Percentiles rank a stretch among this genome's conserved stretches.
phyloP scores from a whole-genome alignment of 169 alveolate species.

The Plasmodium gaboni region DNA sequence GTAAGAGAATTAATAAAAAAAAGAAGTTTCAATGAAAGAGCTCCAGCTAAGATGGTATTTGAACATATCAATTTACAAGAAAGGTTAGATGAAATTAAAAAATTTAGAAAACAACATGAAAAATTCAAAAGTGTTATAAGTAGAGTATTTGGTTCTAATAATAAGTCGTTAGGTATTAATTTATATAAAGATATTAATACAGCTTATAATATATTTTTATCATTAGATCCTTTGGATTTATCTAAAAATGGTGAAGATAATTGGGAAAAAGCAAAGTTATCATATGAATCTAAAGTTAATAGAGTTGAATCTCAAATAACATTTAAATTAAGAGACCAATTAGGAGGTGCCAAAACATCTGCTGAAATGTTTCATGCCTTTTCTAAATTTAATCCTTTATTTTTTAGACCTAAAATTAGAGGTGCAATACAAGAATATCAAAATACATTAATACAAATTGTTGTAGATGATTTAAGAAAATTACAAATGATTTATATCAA shows the following conservation, averaged over 20 bases:
- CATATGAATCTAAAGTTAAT: slow-evolving; percentile 94
- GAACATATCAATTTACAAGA: slow-evolving; percentile 90
- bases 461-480: slow-evolving; percentile 92
- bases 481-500: slow-evolving; percentile 92
- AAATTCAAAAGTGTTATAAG: slow-evolving; percentile 92
- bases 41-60: slow-evolving; percentile 89
- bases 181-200: slow-evolving; percentile 88
- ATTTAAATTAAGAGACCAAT: slow-evolving; percentile 93
- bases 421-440: slow-evolving; percentile 98
- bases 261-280: slow-evolving; percentile 90
- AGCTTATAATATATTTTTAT: slow-evolving; percentile 88
- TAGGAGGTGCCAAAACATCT: slow-evolving; percentile 95
- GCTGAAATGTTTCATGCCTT: slow-evolving; percentile 97
- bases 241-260: slow-evolving; percentile 88
- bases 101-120: slow-evolving; percentile 94
- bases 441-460: slow-evolving; percentile 92
- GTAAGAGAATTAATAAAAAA: slow-evolving; percentile 89
- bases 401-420: slow-evolving; percentile 95
- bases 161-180: slow-evolving; percentile 79
- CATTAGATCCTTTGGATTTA: slow-evolving; percentile 88
- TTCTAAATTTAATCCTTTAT: slow-evolving; percentile 95
- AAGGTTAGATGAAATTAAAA: slow-evolving; percentile 92
- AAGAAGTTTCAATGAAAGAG: slow-evolving; percentile 90
- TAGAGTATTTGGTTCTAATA: slow-evolving; percentile 81
- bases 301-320: slow-evolving; percentile 96